Base-by-base conservation (phyloP, 768 basidiomycete genomes). In the Suillus cothurnatus region DNA sequence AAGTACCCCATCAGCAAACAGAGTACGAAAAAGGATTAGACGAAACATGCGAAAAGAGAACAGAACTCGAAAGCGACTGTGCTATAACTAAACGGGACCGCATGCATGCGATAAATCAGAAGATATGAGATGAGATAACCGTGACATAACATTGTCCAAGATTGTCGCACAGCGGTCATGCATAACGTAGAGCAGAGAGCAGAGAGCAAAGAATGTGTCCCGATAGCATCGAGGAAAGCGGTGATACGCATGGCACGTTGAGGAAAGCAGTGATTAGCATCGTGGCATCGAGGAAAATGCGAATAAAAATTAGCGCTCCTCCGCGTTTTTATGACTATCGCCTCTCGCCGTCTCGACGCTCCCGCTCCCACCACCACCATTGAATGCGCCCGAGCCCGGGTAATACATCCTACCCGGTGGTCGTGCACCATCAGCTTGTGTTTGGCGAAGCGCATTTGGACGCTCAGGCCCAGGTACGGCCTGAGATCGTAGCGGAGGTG, bases 71-170 rank as follows among this genome's bases (percentile, higher is more conserved):
- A 70, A 73, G 68, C 68, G 53, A 21, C 53, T 55, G 32, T 34
- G 32, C 32, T 55, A 21, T 34, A 66, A 62, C 19, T 49, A 68
- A 67, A 43, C 68, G 74, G 74, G 68, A 74, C 70, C 67, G 66
- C 63, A 64, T 65, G 57, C 45, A 11, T 17, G 6, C n/a, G 68
- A 76, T 77, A 76, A 71, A 67, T 74, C 74, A 77, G 58, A 67
- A 61, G 11, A 49, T n/a, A n/a, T 49, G 26, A 17, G 49, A 28
- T 26, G 50, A 53, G 52, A 31, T 53, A 50, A 50, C 50, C 7
- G 50, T 50, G 50, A 28, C 17, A 67, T 50, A 19, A 31, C 17
- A 66, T 65, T 15, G 73, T 77, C 76, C 74, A 43, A 62, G 64
- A 60, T 66, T 62, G 60, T 61, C 61, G 49, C 50, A 50, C 53